Evolutionary conservation across 805 yeast species (phyloP), one percentile per base, ranked within the genome.

Genomic region (Sugiyamaella marilandica): DNA sequence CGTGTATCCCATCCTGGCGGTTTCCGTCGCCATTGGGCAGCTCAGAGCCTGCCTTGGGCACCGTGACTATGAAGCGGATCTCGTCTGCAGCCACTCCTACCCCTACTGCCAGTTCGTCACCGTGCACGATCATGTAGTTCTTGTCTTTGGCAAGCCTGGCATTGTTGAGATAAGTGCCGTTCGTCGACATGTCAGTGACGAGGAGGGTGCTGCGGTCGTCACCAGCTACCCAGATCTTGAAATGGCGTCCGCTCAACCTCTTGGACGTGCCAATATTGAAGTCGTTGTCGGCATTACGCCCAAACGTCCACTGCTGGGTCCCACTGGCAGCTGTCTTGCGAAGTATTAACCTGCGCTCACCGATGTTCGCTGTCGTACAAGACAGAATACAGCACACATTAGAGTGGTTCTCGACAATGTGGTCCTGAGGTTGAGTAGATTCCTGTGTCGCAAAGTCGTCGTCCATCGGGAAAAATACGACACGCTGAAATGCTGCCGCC

Each of bases 41-140:
- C 33, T 34, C 18, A 5, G 39, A 34, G 5, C 24, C 14, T 5
- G 7, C 58, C 33, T 69, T 70, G 36, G 77, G 75, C 19, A 77
- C 66, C 51, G 74, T 71, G 4, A 77, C 73, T 2, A 81, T 74
- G 51, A 81, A 72, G 41, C 78, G 67, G 19, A 79, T 62, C 52
- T 76, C 78, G 58, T 94, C 98, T 24, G 75, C 73, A 1, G 85
- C 77, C 1, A 91, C 85, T 4, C 98, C 98, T 14, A 83, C 74
- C 0, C 98, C 99, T 0, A 94, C 87, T 0, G 91, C 79, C 36
- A 94, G 85, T 64, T 89, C 96, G 69, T 94, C 99, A 4, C 98
- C 98, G 65, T 89, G 96, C 43, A 84, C 82, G 36, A 94, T 69
- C 52, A 92, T 80, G 66, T 87, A 88, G 62, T 88, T 87, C 47